Evolutionary conservation across 202 grass and related monocot species (phyloP).

Genomic region (Panicum virgatum): DNA sequence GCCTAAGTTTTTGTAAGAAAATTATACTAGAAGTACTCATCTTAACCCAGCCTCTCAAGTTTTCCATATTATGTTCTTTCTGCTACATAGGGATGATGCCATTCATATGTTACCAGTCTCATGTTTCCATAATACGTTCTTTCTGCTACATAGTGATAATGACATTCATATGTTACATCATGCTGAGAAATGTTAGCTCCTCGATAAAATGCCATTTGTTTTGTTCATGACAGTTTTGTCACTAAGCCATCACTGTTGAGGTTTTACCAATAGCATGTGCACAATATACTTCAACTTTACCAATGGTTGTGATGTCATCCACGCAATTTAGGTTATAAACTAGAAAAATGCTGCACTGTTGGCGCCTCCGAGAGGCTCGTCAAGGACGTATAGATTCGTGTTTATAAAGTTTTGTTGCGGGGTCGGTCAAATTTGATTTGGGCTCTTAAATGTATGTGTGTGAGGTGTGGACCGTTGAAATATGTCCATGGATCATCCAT

Average conservation of each 20-base stretch:
- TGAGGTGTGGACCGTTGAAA: too few relatives aligned
- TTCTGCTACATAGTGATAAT: neutral
- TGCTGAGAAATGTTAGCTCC: neutral
- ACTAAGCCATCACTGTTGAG: neutral
- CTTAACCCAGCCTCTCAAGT: neutral
- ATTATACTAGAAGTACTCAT: neutral
- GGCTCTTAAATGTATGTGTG: too few relatives aligned
- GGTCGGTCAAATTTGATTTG: too few relatives aligned
- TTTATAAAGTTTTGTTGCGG: too few relatives aligned
- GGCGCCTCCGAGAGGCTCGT: too few relatives aligned
- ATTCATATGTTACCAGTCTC: too few relatives aligned
- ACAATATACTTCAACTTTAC: slow-evolving; percentile 10
- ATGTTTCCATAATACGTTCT: neutral
- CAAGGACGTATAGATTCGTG: too few relatives aligned
- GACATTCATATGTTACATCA: neutral
- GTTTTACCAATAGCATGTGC: neutral
- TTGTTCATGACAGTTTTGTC: neutral
- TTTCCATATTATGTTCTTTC: neutral
- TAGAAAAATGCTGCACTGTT: too few relatives aligned
- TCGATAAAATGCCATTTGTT: neutral
- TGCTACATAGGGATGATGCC: neutral
- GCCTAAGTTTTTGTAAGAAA: neutral
- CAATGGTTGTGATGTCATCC: neutral
- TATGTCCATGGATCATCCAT: too few relatives aligned
- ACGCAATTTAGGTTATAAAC: neutral